Conservation (phyloP, 352 stramenopile genomes). For the Globisporangium nagaii region DNA sequence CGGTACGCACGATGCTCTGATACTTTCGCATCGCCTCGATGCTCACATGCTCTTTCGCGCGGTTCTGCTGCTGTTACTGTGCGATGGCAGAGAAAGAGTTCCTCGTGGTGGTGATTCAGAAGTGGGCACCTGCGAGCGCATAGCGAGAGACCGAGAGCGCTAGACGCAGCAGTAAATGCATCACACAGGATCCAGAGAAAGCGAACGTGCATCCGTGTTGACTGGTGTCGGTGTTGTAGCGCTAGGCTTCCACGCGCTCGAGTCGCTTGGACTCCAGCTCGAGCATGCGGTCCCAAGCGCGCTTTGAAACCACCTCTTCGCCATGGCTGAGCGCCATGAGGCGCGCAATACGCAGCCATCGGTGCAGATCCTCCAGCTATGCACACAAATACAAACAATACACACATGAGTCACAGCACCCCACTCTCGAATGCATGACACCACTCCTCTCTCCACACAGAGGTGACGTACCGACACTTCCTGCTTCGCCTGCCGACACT, state of each 20-base stretch:
- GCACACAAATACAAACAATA: conserved; percentile 7
- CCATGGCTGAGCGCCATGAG: conserved; percentile 61
- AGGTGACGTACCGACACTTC: conserved; percentile 55
- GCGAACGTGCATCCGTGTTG: too few species aligned
- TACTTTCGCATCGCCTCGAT: not conserved
- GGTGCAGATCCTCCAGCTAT: conserved; percentile 72
- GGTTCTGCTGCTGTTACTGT: not conserved
- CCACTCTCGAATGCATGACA: too few species aligned
- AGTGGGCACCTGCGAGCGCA: conserved; percentile 69
- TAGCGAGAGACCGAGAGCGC: conserved; percentile 1
- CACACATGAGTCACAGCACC: too few species aligned
- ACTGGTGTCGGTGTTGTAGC: too few species aligned
- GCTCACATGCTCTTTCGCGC: not conserved
- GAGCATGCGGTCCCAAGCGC: conserved; percentile 57
- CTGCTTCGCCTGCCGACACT: conserved; percentile 57
- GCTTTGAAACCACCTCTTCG: conserved; percentile 38
- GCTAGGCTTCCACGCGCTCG: conserved; percentile 14
- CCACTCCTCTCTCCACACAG: not conserved
- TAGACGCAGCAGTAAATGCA: not conserved
- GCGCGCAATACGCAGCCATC: conserved; percentile 68
- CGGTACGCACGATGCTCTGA: conserved; percentile 30
- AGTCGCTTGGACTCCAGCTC: conserved; percentile 41
- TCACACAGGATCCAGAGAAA: not conserved
- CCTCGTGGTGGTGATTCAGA: conserved; percentile 92
- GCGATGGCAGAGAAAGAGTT: conserved; percentile 86